phyloP scores from a whole-genome alignment of 1,284 basidiomycete species.

The Trametes versicolor region DNA sequence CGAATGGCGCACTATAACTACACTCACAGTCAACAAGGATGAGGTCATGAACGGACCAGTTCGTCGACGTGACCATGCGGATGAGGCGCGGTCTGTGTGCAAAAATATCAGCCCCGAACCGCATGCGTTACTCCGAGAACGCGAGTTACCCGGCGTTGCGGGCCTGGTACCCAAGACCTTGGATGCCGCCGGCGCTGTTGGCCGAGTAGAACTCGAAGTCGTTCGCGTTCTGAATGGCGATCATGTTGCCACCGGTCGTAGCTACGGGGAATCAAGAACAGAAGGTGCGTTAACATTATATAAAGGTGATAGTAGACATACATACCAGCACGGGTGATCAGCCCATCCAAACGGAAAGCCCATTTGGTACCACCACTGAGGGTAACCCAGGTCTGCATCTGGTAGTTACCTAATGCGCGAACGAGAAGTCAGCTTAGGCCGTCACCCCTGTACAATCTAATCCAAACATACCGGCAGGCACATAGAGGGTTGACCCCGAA shows the following conservation, averaged over 20 bases:
- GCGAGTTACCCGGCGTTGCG: constrained; percentile 46
- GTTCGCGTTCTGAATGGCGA: constrained; percentile 46
- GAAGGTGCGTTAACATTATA: constrained; percentile 35
- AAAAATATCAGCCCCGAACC: background rate
- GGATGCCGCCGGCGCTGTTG: constrained; percentile 48
- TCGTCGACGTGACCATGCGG: constrained; percentile 46
- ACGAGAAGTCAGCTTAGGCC: too few species aligned
- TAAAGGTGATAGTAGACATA: background rate
- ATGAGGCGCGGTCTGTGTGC: constrained; percentile 44
- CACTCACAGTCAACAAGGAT: constrained; percentile 49
- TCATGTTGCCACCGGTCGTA: constrained; percentile 50
- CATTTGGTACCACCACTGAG: constrained; percentile 44
- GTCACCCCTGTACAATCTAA: background rate
- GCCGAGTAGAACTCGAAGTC: constrained; percentile 51
- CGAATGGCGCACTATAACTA: too few species aligned
- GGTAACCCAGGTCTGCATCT: constrained; percentile 46
- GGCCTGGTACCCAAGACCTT: constrained; percentile 45
- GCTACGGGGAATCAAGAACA: too few species aligned
- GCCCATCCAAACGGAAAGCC: constrained; percentile 47
- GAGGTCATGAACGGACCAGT: constrained; percentile 49
- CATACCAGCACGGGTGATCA: constrained; percentile 42
- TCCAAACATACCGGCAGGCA: constrained; percentile 38
- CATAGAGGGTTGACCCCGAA: constrained; percentile 43
- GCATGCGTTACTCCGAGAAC: too few species aligned
- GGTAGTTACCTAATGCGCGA: constrained; percentile 38